These are phyloP conservation scores for Biscutella laevigata DNA, from an alignment of 441 rosid species.

Conservation along the genomic window DNA sequence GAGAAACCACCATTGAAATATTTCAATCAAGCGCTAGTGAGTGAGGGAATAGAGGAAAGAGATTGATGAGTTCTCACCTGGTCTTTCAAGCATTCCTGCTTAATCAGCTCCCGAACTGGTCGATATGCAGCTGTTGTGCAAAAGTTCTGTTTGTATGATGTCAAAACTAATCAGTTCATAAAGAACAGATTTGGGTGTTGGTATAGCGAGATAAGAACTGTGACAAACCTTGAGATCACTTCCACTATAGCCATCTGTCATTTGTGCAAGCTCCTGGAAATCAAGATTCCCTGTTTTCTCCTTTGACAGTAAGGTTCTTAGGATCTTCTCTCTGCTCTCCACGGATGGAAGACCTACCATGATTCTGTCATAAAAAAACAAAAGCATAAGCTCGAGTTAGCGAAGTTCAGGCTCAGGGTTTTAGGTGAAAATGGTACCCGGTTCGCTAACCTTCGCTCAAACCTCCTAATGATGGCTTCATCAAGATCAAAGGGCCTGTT, in stretches of 20 bases:
- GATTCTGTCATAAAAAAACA: conserved; percentile 40
- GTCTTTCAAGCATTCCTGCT: conserved; percentile 69
- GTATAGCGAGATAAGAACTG: background rate
- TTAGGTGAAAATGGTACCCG: background rate
- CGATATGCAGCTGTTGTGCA: conserved; percentile 89
- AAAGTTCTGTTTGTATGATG: conserved; percentile 56
- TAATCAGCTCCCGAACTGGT: conserved; percentile 83
- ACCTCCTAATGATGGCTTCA: conserved; percentile 96
- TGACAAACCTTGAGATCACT: conserved; percentile 90
- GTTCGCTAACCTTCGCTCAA: conserved; percentile 67
- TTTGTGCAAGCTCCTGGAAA: conserved; percentile 70
- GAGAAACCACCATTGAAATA: background rate
- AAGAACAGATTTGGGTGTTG: background rate
- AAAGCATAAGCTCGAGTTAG: conserved; percentile 13
- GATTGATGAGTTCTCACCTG: conserved; percentile 32
- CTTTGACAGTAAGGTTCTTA: conserved; percentile 73
- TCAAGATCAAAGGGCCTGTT: conserved; percentile 98
- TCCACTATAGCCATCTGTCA: conserved; percentile 91
- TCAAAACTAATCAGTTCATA: background rate
- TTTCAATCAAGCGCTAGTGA: background rate
- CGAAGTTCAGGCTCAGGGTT: background rate
- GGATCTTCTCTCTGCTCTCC: conserved; percentile 75
- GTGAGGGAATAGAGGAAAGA: background rate
- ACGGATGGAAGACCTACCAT: conserved; percentile 88
- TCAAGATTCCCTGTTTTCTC: conserved; percentile 72